Conservation (phyloP, 768 basidiomycete genomes). For the Tubosaeta sp. region DNA sequence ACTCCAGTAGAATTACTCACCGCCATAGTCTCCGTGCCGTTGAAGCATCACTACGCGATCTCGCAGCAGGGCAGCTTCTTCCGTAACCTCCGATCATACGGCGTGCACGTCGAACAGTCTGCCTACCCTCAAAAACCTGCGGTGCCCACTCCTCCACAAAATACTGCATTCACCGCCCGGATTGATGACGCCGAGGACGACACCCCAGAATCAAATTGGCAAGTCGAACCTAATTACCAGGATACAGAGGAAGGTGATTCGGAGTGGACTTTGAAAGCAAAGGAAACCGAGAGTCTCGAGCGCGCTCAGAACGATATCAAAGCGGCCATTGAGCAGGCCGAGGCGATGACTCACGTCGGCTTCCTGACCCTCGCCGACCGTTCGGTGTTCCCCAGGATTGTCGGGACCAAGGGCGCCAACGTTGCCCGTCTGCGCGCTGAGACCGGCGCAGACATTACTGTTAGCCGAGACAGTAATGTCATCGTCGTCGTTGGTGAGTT, state of each 20-base stretch:
- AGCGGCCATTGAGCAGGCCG: slow-evolving; percentile 69
- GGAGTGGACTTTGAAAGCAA: slow-evolving; percentile 80
- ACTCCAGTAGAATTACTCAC: slow-evolving; percentile 47
- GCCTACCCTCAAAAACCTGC: slow-evolving; percentile 54
- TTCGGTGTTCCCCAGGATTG: slow-evolving; percentile 86
- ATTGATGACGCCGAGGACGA: slow-evolving; percentile 71
- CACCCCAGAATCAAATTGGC: slow-evolving; percentile 57
- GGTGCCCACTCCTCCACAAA: slow-evolving; percentile 51
- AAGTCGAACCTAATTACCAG: slow-evolving; percentile 73
- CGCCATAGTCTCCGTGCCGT: slow-evolving; percentile 64
- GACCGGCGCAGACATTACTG: slow-evolving; percentile 89
- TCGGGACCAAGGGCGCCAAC: slow-evolving; percentile 88
- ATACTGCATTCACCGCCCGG: slow-evolving; percentile 53
- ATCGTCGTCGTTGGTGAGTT: slow-evolving; percentile 79
- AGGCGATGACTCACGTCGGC: slow-evolving; percentile 72
- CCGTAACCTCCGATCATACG: slow-evolving; percentile 75
- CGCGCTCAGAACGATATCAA: slow-evolving; percentile 63
- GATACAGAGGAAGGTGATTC: slow-evolving; percentile 80
- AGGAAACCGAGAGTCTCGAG: slow-evolving; percentile 72
- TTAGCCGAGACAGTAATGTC: slow-evolving; percentile 81
- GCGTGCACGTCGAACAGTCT: slow-evolving; percentile 81
- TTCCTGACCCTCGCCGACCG: slow-evolving; percentile 83
- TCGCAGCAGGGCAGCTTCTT: slow-evolving; percentile 88
- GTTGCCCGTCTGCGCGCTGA: slow-evolving; percentile 83
- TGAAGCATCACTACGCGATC: slow-evolving; percentile 83